These are phyloP conservation scores for Hevea brasiliensis DNA, from an alignment of 345 rosid species.

Conservation along the genomic window DNA sequence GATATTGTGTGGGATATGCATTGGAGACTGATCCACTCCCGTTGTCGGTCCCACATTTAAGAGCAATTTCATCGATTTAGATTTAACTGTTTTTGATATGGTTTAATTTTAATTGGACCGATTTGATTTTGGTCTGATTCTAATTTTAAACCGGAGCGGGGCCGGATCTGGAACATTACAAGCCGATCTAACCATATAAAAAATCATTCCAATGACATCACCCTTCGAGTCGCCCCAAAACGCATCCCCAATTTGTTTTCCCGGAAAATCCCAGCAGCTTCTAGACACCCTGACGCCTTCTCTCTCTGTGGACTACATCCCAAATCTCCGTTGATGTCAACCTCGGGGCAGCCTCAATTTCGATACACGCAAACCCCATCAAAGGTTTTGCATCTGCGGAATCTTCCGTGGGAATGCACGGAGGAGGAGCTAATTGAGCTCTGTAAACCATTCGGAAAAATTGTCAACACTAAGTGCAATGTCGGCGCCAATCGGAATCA, in stretches of 20 bases:
- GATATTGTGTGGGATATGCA: no score
- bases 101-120: no score
- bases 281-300: conserved; percentile 23
- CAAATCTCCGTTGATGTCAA: conserved; percentile 44
- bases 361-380: conserved; percentile 95
- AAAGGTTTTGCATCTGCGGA: conserved; percentile 89
- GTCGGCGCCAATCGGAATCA: conserved; percentile 95
- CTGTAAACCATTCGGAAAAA: conserved; percentile 86
- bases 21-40: no score
- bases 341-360: conserved; percentile 81
- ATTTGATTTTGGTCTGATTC: no score
- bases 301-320: neutral
- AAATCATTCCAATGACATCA: no score
- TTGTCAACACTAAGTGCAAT: conserved; percentile 89
- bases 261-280: conserved; percentile 24
- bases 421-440: conserved; percentile 95
- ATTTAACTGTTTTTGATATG: no score
- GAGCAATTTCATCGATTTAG: no score
- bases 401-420: conserved; percentile 90
- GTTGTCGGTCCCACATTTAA: no score
- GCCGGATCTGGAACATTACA: no score
- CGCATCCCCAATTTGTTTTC: conserved; percentile 5
- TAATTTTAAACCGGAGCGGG: no score
- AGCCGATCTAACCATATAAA: no score
- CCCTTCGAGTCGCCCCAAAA: neutral